Base-by-base conservation (phyloP, 2,329 filamentous ascomycete species). In the Colletotrichum sp. region DNA sequence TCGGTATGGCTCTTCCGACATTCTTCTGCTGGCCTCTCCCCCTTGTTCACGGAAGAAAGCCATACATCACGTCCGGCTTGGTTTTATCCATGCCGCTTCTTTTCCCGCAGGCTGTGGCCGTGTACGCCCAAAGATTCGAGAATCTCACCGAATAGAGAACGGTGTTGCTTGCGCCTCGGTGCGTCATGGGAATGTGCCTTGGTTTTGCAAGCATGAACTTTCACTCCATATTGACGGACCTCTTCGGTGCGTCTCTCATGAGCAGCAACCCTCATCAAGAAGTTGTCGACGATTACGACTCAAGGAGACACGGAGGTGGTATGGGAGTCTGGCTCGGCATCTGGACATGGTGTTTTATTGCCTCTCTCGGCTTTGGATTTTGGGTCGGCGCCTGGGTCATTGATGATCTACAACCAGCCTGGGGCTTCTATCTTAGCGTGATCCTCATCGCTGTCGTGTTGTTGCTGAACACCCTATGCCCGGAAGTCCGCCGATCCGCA, bases 121-220 rank as follows among this genome's bases (percentile, higher is more conserved):
- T 95, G 10, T 89, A 89, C 60, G 82, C 85, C 10, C 89, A 87
- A 72, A 87, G 93, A 77, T 89, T 91, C 10, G 92, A 91, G 6
- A 88, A 90, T 72, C 87, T 89, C 15, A 81, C 86, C 26, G 86
- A 85, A 24, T 95, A 91, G 87, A 88, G 90, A 79, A 87, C 89
- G 69, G 88, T 91, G 34, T 86, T 96, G 6, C 87, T 96, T 5
- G 83, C 92, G 8, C 90, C 93, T 7, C 89, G 94, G 66, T 89
- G 89, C 1, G 80, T 94, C 63, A 94, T 95, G 83, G 94, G 95
- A 0, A 85, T 93, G 39, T 90, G 90, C 24, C 89, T 96, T 12
- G 95, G 94, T 0, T 94, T 96, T 80, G 93, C 93, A 18, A 94
- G 94, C 81, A 94, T 96, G 87, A 96, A 96, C 80, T 94, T 94